These are phyloP conservation scores for Myriosclerotinia curreyana DNA, from an alignment of 2,329 filamentous ascomycete species.

Conservation along the genomic window DNA sequence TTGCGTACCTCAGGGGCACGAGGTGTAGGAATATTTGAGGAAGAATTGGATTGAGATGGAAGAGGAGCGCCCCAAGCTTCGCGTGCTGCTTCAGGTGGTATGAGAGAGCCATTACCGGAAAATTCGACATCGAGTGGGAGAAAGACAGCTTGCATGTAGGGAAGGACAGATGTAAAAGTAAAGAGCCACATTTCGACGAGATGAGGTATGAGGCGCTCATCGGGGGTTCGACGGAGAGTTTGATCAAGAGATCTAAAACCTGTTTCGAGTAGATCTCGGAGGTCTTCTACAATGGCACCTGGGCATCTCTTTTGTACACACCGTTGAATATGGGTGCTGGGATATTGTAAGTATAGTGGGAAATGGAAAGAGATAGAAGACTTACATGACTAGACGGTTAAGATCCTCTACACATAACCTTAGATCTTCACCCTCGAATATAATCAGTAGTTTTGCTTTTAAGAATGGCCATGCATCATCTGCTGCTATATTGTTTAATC, in stretches of 20 bases:
- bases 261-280: constrained; percentile 70
- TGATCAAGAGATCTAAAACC: constrained; percentile 86
- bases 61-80: constrained; percentile 86
- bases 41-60: constrained; percentile 42
- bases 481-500: constrained; percentile 65
- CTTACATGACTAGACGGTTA: constrained; percentile 67
- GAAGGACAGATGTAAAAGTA: constrained; percentile 84
- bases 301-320: constrained; percentile 73
- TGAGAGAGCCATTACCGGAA: constrained; percentile 74
- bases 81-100: constrained; percentile 72
- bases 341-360: neutral
- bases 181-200: constrained; percentile 93
- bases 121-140: constrained; percentile 92
- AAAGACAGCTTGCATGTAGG: constrained; percentile 94
- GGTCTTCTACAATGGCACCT: constrained; percentile 69
- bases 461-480: constrained; percentile 83
- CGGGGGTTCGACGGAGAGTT: constrained; percentile 71
- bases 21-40: constrained; percentile 39
- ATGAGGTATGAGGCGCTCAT: constrained; percentile 84
- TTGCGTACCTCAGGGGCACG: constrained; percentile 79
- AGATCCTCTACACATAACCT: constrained; percentile 80
- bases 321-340: constrained; percentile 68
- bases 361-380: constrained; percentile 12
- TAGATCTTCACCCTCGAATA: constrained; percentile 79
- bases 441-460: constrained; percentile 69